phyloP scores from a whole-genome alignment of 192 early-diverging fungal genomes.

The Allomyces javanicus region DNA sequence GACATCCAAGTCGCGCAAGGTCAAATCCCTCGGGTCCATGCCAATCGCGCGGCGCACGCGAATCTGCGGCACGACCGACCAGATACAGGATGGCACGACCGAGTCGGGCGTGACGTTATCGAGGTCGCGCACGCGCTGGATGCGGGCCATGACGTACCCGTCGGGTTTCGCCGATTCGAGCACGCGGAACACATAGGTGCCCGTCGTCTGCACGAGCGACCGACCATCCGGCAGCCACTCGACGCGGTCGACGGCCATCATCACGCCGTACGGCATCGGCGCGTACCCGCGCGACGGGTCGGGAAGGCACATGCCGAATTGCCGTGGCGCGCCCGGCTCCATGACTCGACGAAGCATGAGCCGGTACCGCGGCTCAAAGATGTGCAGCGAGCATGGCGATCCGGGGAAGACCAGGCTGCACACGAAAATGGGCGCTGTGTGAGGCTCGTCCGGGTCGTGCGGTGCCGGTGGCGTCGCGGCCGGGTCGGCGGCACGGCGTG shows the following conservation, averaged over 20 bases:
- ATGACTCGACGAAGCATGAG: constrained; percentile 32
- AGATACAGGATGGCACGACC: too few relatives aligned
- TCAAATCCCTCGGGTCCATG: too few relatives aligned
- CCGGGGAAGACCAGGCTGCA: constrained; percentile 33
- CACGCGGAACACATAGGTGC: constrained; percentile 21
- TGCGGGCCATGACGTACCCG: constrained; percentile 23
- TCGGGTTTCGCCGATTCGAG: constrained; percentile 16
- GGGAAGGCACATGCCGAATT: constrained; percentile 32
- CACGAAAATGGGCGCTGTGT: constrained; percentile 35
- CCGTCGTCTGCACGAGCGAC: constrained; percentile 29
- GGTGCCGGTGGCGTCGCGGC: not conserved
- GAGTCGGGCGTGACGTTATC: constrained; percentile 4
- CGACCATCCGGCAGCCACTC: constrained; percentile 26
- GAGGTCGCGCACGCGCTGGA: constrained; percentile 29
- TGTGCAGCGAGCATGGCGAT: constrained; percentile 34
- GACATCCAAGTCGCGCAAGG: too few relatives aligned
- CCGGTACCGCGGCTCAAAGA: constrained; percentile 45
- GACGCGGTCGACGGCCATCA: constrained; percentile 20
- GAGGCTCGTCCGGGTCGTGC: constrained; percentile 12
- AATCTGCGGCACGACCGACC: too few relatives aligned
- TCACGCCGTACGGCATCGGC: constrained; percentile 23
- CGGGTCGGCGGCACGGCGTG: not conserved
- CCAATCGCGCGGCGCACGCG: too few relatives aligned
- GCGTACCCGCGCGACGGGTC: constrained; percentile 6
- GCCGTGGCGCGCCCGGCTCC: constrained; percentile 13